A percentile compares a stretch with the other conserved stretches of the same genome.
Conservation (phyloP, 495 filamentous ascomycete species). For the Aspergillus saccharolyticus region DNA sequence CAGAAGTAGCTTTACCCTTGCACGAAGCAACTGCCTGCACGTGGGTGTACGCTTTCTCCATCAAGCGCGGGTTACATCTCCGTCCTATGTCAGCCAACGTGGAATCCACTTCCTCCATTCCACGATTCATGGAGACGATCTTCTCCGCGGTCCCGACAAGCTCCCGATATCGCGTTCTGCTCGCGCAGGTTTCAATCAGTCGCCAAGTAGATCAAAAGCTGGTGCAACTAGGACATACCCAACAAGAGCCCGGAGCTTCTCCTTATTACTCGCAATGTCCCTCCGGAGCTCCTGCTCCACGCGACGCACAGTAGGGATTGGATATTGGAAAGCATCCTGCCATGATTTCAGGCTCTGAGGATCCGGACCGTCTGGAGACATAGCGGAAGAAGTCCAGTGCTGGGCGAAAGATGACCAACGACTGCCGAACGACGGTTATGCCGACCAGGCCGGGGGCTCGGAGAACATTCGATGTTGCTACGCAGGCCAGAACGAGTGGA, state of each 20-base stretch:
- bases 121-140: constrained; percentile 80
- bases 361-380: constrained; percentile 56
- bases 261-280: constrained; percentile 73
- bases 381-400: constrained; percentile 25
- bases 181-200: constrained; percentile 12
- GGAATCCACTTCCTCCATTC: constrained; percentile 69
- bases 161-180: constrained; percentile 81
- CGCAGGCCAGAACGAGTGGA: constrained; percentile 3
- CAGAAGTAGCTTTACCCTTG: constrained; percentile 34
- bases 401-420: constrained; percentile 8
- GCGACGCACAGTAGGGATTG: constrained; percentile 57
- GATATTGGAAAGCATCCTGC: constrained; percentile 65
- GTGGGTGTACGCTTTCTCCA: constrained; percentile 60
- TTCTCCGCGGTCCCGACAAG: constrained; percentile 87
- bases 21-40: constrained; percentile 48
- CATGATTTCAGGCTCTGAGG: constrained; percentile 55
- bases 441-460: background rate
- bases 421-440: background rate
- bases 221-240: constrained; percentile 49
- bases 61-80: constrained; percentile 66
- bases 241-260: constrained; percentile 83
- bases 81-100: constrained; percentile 66
- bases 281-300: constrained; percentile 60
- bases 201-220: background rate
- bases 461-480: constrained; percentile 3